Evolutionary conservation across 306 rosid genomes (phyloP).

Genomic region (barrel medic (Medicago truncatula)): DNA sequence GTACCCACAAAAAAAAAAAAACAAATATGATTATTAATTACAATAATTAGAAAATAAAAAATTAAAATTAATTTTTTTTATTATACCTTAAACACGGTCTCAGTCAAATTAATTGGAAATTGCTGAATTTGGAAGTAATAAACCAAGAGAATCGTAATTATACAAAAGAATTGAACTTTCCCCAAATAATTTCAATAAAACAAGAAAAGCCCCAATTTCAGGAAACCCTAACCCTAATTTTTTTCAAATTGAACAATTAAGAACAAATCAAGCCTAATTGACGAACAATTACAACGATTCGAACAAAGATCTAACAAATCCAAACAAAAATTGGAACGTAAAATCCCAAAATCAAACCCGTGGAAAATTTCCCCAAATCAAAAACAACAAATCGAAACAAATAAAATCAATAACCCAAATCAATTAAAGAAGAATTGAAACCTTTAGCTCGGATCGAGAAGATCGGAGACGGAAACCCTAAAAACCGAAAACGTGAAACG

Average conservation of each 20-base stretch:
- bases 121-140: conserved; percentile 40
- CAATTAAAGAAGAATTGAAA: neutral
- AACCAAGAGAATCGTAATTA: conserved; percentile 8
- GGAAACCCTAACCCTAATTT: conserved; percentile 79
- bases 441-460: conserved; percentile 47
- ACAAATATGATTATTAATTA: neutral
- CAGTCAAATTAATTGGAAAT: conserved; percentile 39
- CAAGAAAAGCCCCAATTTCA: conserved; percentile 52
- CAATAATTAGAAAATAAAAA: neutral
- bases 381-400: conserved; percentile 7
- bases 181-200: conserved; percentile 49
- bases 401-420: conserved; percentile 35
- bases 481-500: conserved; percentile 35
- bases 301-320: conserved; percentile 35
- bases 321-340: conserved; percentile 25
- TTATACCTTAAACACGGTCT: conserved; percentile 53
- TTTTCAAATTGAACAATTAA: conserved; percentile 28
- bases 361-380: conserved; percentile 31
- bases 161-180: conserved; percentile 32
- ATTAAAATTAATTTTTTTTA: neutral
- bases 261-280: conserved; percentile 19
- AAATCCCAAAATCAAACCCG: conserved; percentile 29
- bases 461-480: conserved; percentile 58
- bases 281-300: conserved; percentile 26
- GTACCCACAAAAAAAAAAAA: neutral